Percentiles rank a stretch among this genome's conserved stretches.
These are phyloP conservation scores for Aspergillus persii DNA, from an alignment of 2,329 filamentous ascomycete species.

Conservation along the genomic window DNA sequence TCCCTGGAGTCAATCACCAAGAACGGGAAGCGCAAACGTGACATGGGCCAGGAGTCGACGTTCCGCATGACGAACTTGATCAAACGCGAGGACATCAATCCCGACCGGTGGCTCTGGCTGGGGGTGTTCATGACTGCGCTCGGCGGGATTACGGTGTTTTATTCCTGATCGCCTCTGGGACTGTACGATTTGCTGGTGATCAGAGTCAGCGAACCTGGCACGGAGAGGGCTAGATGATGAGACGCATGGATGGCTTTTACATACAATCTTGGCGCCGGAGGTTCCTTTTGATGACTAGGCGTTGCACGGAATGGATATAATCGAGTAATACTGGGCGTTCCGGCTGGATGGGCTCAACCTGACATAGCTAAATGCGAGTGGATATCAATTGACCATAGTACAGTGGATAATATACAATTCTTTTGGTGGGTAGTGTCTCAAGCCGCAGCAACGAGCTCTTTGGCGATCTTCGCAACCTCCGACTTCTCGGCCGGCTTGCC, in stretches of 20 bases:
- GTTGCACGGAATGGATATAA: not conserved
- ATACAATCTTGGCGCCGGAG: not conserved
- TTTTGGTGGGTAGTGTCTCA: conserved; percentile 3
- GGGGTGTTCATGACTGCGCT: conserved; percentile 47
- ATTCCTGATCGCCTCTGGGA: conserved; percentile 20
- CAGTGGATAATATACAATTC: conserved; percentile 24
- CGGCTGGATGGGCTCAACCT: not conserved
- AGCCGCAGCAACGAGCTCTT: conserved; percentile 31
- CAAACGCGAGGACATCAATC: conserved; percentile 34
- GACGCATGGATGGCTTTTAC: not conserved
- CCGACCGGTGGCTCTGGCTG: conserved; percentile 49
- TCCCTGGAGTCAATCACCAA: conserved; percentile 59
- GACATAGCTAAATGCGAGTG: not conserved
- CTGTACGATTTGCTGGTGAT: not conserved
- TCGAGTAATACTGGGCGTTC: not conserved
- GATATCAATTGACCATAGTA: conserved; percentile 19
- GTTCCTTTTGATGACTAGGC: not conserved
- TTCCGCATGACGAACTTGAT: conserved; percentile 28
- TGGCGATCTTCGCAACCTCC: conserved; percentile 42
- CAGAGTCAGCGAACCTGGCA: not conserved
- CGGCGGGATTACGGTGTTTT: conserved; percentile 40
- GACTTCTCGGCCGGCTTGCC: conserved; percentile 44
- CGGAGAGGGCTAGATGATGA: not conserved
- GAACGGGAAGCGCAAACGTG: conserved; percentile 38
- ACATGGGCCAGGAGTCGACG: conserved; percentile 16